Percentiles rank a stretch among this genome's conserved stretches.
Conservation (phyloP, 2,329 filamentous ascomycete species). For the Colletotrichum limetticola region DNA sequence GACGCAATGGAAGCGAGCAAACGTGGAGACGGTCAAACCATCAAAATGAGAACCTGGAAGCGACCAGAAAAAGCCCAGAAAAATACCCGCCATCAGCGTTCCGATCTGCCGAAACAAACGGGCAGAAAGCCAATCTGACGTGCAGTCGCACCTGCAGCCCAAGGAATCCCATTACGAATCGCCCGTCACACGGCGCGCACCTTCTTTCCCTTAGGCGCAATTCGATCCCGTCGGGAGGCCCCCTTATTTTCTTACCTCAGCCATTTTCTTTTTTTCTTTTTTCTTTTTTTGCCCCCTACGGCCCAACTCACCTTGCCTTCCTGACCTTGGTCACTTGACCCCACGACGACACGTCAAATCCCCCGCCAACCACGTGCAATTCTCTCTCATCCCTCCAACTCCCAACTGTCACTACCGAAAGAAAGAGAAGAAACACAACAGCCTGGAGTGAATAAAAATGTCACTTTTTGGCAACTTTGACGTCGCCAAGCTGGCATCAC, state of each 20-base stretch:
- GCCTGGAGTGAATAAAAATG: neutral
- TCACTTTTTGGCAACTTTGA: conserved; percentile 39
- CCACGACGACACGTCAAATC: conserved; percentile 15
- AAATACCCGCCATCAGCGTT: neutral
- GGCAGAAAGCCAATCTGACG: conserved; percentile 27
- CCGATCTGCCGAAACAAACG: conserved; percentile 8
- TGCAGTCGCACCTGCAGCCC: conserved; percentile 22
- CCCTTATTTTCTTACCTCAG: neutral
- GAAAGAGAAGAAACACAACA: neutral
- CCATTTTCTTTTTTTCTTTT: neutral
- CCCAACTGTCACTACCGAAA: conserved; percentile 22
- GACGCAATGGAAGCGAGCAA: neutral
- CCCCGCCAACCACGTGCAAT: neutral
- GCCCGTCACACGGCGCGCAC: neutral
- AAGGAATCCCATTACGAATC: conserved; percentile 28
- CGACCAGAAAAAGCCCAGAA: neutral
- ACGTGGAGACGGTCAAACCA: neutral
- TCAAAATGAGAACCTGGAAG: neutral
- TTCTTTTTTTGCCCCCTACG: conserved; percentile 2
- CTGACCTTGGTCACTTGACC: conserved; percentile 20
- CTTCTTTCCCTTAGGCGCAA: neutral
- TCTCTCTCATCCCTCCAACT: neutral
- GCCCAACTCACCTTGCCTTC: neutral
- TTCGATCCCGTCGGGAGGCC: neutral
- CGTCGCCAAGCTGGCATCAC: conserved; percentile 44